Conservation (phyloP, 352 stramenopile species). For the Thalassiosira oceanica region DNA sequence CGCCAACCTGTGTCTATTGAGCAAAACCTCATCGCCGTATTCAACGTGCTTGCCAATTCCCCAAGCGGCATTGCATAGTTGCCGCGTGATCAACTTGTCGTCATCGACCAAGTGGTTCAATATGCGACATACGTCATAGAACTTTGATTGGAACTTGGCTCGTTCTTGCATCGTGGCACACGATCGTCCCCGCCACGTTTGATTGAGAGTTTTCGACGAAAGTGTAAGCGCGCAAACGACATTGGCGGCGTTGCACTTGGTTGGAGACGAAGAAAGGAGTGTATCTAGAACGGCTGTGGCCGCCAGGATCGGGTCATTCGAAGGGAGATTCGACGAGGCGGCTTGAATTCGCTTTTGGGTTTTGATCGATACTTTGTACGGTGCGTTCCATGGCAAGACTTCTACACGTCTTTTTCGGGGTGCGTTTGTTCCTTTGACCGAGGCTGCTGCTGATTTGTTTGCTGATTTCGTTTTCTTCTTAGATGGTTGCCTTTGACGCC, state of each 20-base stretch:
- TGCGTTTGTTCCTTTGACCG: neutral
- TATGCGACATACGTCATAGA: too few species aligned
- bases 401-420: too few species aligned
- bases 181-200: too few species aligned
- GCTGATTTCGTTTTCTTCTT: too few species aligned
- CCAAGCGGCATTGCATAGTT: conserved; percentile 72
- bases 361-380: conserved; percentile 39
- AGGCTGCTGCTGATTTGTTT: neutral
- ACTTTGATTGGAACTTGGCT: too few species aligned
- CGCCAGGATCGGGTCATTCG: conserved; percentile 10
- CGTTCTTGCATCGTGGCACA: conserved; percentile 40
- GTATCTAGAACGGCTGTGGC: conserved; percentile 48
- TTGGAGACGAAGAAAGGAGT: conserved; percentile 42
- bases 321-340: conserved; percentile 11
- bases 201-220: conserved; percentile 58
- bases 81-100: conserved; percentile 44
- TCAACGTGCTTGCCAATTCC: conserved; percentile 67
- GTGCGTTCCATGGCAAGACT: conserved; percentile 56
- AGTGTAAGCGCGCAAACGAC: conserved; percentile 74
- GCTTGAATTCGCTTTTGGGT: conserved; percentile 65
- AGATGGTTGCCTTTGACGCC: too few species aligned
- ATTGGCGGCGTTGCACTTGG: conserved; percentile 71
- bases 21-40: conserved; percentile 40
- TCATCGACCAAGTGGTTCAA: conserved; percentile 41
- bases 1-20: conserved; percentile 18